These are phyloP conservation scores for Psilocybe cubensis DNA, from an alignment of 768 basidiomycete species.

Conservation along the genomic window DNA sequence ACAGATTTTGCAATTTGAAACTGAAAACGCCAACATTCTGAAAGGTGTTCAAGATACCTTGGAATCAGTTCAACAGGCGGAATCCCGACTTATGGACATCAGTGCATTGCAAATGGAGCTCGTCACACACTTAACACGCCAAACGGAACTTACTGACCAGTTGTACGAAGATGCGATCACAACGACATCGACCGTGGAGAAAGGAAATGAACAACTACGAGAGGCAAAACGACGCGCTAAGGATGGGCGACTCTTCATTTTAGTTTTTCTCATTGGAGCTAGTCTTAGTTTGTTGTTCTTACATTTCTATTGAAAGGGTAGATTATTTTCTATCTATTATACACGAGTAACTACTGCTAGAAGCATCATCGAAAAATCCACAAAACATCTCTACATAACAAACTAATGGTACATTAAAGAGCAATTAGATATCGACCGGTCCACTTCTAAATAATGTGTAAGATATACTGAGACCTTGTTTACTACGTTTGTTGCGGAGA, in stretches of 20 bases:
- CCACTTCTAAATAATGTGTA: not conserved
- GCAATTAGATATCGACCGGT: slow-evolving; percentile 13
- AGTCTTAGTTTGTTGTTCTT: slow-evolving; percentile 91
- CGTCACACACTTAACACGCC: slow-evolving; percentile 82
- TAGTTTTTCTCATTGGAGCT: slow-evolving; percentile 91
- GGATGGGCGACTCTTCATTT: slow-evolving; percentile 86
- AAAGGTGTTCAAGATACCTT: slow-evolving; percentile 85
- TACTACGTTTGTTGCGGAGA: slow-evolving; percentile 18
- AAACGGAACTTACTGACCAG: slow-evolving; percentile 92
- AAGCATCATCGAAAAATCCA: not conserved
- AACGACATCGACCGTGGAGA: slow-evolving; percentile 82
- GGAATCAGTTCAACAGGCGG: slow-evolving; percentile 89
- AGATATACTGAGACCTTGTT: not conserved
- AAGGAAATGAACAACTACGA: slow-evolving; percentile 88
- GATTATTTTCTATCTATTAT: slow-evolving; percentile 19
- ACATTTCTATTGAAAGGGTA: slow-evolving; percentile 73
- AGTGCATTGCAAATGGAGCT: slow-evolving; percentile 92
- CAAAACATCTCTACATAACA: not conserved
- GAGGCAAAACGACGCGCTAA: slow-evolving; percentile 87
- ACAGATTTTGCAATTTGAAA: slow-evolving; percentile 92
- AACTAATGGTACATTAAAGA: slow-evolving; percentile 17
- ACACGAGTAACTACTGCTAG: not conserved
- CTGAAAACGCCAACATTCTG: slow-evolving; percentile 87
- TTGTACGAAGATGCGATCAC: slow-evolving; percentile 94
- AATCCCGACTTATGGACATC: slow-evolving; percentile 91